These are phyloP conservation scores for Penicillium cinerascens DNA, from an alignment of 495 filamentous ascomycete species.

Conservation along the genomic window DNA sequence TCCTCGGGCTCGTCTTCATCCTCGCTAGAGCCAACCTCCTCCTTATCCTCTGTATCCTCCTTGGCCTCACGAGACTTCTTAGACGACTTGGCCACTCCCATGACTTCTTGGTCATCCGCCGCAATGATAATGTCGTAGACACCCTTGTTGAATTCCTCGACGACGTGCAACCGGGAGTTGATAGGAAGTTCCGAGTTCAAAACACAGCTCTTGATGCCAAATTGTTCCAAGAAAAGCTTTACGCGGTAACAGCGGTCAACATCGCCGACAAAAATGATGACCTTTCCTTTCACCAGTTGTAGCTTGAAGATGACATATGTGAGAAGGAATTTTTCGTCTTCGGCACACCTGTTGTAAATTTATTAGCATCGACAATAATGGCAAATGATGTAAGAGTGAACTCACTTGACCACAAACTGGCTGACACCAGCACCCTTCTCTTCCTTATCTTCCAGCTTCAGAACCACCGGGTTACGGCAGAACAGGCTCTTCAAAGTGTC, in stretches of 20 bases:
- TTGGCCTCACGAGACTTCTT: slow-evolving; percentile 29
- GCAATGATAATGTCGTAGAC: slow-evolving; percentile 97
- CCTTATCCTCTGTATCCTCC: slow-evolving; percentile 22
- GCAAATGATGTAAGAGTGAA: neutral
- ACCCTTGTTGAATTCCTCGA: slow-evolving; percentile 95
- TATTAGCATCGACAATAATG: slow-evolving; percentile 7
- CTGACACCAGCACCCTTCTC: slow-evolving; percentile 68
- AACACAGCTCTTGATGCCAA: slow-evolving; percentile 89
- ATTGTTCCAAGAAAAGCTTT: slow-evolving; percentile 95
- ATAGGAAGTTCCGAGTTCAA: slow-evolving; percentile 94
- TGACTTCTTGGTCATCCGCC: slow-evolving; percentile 83
- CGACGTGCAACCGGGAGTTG: slow-evolving; percentile 87
- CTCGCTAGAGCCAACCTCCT: slow-evolving; percentile 31
- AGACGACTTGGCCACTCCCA: slow-evolving; percentile 53
- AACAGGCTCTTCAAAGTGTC: slow-evolving; percentile 83
- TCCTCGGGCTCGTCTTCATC: slow-evolving; percentile 30
- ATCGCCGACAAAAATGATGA: slow-evolving; percentile 89
- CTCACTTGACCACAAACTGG: slow-evolving; percentile 81
- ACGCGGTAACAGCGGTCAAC: slow-evolving; percentile 91
- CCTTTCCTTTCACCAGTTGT: slow-evolving; percentile 90
- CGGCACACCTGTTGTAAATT: slow-evolving; percentile 60
- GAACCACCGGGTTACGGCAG: slow-evolving; percentile 71
- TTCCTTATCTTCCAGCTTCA: slow-evolving; percentile 74
- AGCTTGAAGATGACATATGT: slow-evolving; percentile 93
- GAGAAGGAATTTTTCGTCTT: slow-evolving; percentile 96